Evolutionary conservation across 2,329 filamentous ascomycete species (phyloP), one percentile per base, ranked within the genome.

Genomic region (Hyphodiscus sp.): DNA sequence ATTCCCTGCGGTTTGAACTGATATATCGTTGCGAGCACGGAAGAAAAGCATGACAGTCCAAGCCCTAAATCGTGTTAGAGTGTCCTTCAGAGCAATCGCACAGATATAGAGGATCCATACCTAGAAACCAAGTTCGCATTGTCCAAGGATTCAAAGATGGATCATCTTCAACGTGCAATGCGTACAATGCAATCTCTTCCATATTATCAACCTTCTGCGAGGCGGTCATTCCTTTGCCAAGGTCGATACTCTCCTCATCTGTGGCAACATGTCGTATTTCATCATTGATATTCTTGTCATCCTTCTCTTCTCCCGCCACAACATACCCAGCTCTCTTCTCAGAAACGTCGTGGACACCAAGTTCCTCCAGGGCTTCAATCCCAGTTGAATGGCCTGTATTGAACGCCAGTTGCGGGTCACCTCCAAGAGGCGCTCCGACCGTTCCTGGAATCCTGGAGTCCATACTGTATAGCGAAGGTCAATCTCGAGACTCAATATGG

Each of bases 1-100:
- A 76, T 69, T 10, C 64, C 66, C 59, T 75, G 74, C 1, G 74
- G 73, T 58, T 75, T 75, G 66, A 75, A 76, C 47, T 72, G 70
- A 60, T 69, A 76, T 55, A 76, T 75, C n/a, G 69, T 69, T 42
- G 69, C 67, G 8, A 76, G 63, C 2, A 70, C 68, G 16, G 67
- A 65, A 19, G 64, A 67, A 49, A 70, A 69, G 13, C 56, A 52
- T 2, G 69, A 67, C 13, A 72, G 60, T 11, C 64, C 68, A 20
- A 69, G 47, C 16, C 67, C 64, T 65, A 42, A 15, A 18, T 19
- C 13, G 11, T 8, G 33, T 47, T 45, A 53, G 38, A 26, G 23
- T 8, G 23, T 15, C 23, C 30, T 16, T 16, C 46, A 49, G 15
- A 13, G n/a, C 15, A 46, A 45, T 29, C 15, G 20, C 10, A 43